Evolutionary conservation across 192 early-diverging fungal species (phyloP), one percentile per base, ranked within the genome.

Genomic region (Entomortierella parvispora): DNA sequence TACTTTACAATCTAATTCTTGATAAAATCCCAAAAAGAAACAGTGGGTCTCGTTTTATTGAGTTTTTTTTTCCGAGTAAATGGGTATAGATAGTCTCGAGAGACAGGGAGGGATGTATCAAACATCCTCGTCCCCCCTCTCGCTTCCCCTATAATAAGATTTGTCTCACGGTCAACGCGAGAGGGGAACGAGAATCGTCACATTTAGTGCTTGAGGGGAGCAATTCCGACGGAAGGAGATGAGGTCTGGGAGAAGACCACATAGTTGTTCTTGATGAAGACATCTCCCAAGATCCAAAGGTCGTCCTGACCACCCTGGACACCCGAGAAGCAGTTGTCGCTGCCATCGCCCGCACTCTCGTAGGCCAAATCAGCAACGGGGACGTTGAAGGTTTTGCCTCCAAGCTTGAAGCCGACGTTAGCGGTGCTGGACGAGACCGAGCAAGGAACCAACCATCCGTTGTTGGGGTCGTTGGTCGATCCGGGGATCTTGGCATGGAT

Each of bases 231-330:
- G 12, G 81, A 9, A 40, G 37, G 76, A 4, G 47, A 49, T 29
- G 81, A 65, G 22, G 79, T 82, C 15, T 86, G 86, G 33, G 86
- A 79, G 58, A 86, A 90, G 52, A 87, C 84, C 22, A 82, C 71
- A 51, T 88, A 90, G 63, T 85, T 83, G 34, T 86, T 86, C 59
- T 84, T 84, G 37, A 90, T 57, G 68, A 90, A 90, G 23, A 85
- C 80, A 67, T 88, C 87, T 57, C 89, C 89, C 20, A 90, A 62
- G 43, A 90, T 88, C 5, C 54, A 53, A 43, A 72, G 56, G n/a
- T n/a, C 31, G 15, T 63, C 44, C 23, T 48, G 17, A 32, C 43
- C 57, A 48, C 66, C 65, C 51, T 57, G 63, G 42, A 75, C 60
- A 29, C 71, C 61, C 49, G 28, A 45, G 33, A 62, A 60, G 44